Evolutionary conservation across 495 filamentous ascomycete genomes (phyloP), one percentile per base, ranked within the genome.

Genomic region (Xylaria scruposa): DNA sequence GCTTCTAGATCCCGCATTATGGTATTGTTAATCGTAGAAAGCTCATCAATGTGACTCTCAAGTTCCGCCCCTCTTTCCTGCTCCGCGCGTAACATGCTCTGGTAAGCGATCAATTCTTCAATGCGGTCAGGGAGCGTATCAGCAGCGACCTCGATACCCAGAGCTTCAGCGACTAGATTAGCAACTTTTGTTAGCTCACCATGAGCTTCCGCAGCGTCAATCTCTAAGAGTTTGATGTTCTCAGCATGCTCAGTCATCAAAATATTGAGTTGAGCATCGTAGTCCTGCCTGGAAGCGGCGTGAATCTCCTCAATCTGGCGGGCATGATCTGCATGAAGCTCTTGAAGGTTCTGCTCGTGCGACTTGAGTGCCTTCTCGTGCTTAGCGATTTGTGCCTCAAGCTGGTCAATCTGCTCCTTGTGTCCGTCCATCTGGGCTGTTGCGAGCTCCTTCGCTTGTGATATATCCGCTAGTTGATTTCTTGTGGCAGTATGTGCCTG

Each of bases 181-280:
- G 85, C 86, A 31, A 94, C 81, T 68, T 88, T 90, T 56, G 86
- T 86, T 66, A 95, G 82, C 65, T 93, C 90, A 66, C 90, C 86
- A 62, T 91, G 89, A 44, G 92, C 91, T 71, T 91, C 90, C 6
- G 86, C 78, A 59, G 94, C 89, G 21, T 97, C 92, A 42, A 84
- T 83, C 77, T 94, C 87, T 53, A 97, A 83, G 17, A 85, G 72
- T 63, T 86, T 81, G 74, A 93, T 83, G 15, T 86, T 84, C 70
- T 87, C 82, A 26, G 91, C 85, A 74, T 94, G 89, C 71, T 90
- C 85, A 12, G 81, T 58, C 71, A 83, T 80, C 54, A 88, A 78
- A 17, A 82, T 72, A 68, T 81, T 77, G 17, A 86, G 70, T 67
- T 87, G 79, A 60, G 80, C 71, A 8, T 87, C 84, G 58, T 82